Conservation (phyloP, 108 stramenopile genomes). For the Discostella stelligeroides region DNA sequence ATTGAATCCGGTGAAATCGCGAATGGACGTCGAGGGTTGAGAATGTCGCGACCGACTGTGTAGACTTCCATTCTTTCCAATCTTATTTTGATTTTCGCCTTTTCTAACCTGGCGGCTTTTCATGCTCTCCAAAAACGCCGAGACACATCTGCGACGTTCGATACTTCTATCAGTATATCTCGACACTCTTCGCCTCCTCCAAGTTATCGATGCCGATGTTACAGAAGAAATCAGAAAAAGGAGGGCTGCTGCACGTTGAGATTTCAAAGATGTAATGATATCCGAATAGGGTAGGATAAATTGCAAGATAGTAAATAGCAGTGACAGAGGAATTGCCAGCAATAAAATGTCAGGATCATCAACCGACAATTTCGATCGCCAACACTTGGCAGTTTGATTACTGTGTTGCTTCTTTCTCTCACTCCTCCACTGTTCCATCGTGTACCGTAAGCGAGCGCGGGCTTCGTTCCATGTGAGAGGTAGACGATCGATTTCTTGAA, state of each 20-base stretch:
- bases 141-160: conserved; percentile 43
- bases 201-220: conserved; percentile 20
- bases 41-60: not conserved
- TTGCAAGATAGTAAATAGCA: conserved; percentile 8
- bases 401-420: conserved; percentile 3
- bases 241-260: conserved; percentile 31
- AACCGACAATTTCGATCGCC: conserved; percentile 1
- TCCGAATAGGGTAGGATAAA: conserved; percentile 23
- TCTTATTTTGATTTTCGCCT: not conserved
- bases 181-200: conserved; percentile 35
- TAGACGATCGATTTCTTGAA: not conserved
- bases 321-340: conserved; percentile 25
- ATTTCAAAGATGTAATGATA: not conserved
- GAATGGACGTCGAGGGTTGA: not conserved
- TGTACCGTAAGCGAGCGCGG: conserved; percentile 17
- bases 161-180: conserved; percentile 36
- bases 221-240: conserved; percentile 33
- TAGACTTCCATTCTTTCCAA: not conserved
- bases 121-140: conserved; percentile 44
- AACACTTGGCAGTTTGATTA: not conserved
- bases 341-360: conserved; percentile 34
- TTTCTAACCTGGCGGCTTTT: not conserved
- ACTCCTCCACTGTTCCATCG: conserved; percentile 23
- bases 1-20: not conserved
- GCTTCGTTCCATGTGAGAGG: conserved; percentile 43